Conservation (phyloP, 2,329 filamentous ascomycete genomes). For the Aspergillus sp. region DNA sequence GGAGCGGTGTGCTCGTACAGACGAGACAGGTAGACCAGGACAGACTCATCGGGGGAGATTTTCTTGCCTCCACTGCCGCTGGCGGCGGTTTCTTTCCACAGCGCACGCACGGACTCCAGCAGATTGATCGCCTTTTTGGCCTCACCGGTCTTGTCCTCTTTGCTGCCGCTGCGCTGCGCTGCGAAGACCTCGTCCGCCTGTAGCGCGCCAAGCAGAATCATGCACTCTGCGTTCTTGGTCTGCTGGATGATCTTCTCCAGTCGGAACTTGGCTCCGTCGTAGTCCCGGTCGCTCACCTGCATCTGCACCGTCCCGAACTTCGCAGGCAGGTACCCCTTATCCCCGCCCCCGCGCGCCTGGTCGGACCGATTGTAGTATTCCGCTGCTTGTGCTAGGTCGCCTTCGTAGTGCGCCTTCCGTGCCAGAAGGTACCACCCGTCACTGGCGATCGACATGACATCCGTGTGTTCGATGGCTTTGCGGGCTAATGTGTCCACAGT, state of each 20-base stretch:
- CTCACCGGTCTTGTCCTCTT: conserved; percentile 83
- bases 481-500: conserved; percentile 81
- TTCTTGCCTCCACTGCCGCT: conserved; percentile 59
- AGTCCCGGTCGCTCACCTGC: conserved; percentile 72
- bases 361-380: conserved; percentile 88
- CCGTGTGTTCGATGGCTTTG: conserved; percentile 90
- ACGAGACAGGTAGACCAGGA: conserved; percentile 82
- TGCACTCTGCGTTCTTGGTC: conserved; percentile 74
- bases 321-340: conserved; percentile 82
- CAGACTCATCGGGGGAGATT: conserved; percentile 69
- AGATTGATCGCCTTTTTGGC: conserved; percentile 77
- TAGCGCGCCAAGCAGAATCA: conserved; percentile 82
- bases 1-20: conserved; percentile 80
- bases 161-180: conserved; percentile 64
- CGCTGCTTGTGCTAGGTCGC: conserved; percentile 63
- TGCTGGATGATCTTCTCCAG: conserved; percentile 91
- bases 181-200: conserved; percentile 92
- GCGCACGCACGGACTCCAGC: conserved; percentile 72
- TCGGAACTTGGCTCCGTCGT: conserved; percentile 84
- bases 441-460: conserved; percentile 92
- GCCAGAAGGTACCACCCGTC: conserved; percentile 96
- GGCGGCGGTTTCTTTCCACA: conserved; percentile 66
- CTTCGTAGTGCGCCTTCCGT: conserved; percentile 78
- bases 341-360: conserved; percentile 81
- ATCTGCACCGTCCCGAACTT: conserved; percentile 93